Percentiles rank a stretch among this genome's conserved stretches.
Evolutionary conservation across 441 rosid genomes (phyloP).

Genomic region (Aleurites moluccanus): DNA sequence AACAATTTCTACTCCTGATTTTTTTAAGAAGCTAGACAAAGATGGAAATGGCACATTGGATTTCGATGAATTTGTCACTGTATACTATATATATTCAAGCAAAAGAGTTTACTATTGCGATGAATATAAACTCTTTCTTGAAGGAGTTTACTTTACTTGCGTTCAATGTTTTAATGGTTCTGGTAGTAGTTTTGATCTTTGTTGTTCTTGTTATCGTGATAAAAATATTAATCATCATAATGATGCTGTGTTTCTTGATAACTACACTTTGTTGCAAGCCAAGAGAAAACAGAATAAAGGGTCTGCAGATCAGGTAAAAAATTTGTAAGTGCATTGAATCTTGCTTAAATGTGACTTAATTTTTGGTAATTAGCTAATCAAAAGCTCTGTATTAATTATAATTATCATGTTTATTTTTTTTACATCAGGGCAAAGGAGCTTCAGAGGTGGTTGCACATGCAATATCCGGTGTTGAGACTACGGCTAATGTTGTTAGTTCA

Average conservation of each 20-base stretch:
- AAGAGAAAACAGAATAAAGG: neutral
- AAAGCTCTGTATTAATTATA: neutral
- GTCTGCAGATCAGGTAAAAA: neutral
- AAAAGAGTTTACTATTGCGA: conserved; percentile 6
- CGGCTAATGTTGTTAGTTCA: neutral
- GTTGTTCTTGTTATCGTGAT: conserved; percentile 9
- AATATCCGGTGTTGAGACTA: neutral
- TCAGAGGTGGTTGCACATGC: neutral
- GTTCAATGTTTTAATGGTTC: conserved; percentile 8
- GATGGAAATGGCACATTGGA: conserved; percentile 1
- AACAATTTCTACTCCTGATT: neutral
- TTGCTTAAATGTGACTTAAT: neutral
- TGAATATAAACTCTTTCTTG: neutral
- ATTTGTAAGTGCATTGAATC: neutral
- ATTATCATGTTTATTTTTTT: neutral
- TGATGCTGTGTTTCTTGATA: conserved; percentile 8
- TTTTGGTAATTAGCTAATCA: neutral
- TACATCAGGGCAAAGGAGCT: neutral
- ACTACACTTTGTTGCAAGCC: neutral
- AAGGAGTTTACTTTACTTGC: conserved; percentile 2
- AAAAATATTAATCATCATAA: conserved; percentile 1
- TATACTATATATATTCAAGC: neutral
- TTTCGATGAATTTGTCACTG: conserved; percentile 14
- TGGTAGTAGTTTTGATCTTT: conserved; percentile 6
- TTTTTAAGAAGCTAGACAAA: conserved; percentile 5